Evolutionary conservation across 768 basidiomycete species (phyloP), one percentile per base, ranked within the genome.

Genomic region (Rhodosporidiobolus sp.): DNA sequence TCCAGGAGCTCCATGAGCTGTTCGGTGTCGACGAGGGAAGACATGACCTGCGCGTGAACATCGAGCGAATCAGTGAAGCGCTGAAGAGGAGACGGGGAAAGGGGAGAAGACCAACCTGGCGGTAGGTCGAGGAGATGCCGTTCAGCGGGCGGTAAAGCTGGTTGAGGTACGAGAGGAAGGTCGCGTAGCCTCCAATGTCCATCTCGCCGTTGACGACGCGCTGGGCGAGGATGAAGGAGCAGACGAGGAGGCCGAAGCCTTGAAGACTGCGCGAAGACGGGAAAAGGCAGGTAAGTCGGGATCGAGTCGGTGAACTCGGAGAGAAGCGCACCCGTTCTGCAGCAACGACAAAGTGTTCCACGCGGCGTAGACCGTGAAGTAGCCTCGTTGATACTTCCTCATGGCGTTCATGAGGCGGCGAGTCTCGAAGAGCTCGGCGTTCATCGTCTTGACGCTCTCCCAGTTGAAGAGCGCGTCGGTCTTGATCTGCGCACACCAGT

Each of bases 361-460:
- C 3, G 67, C 57, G 26, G 32, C 49, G 69, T 76, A 73, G 66
- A 92, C 90, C 78, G 84, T 87, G 79, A 69, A 76, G 53, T 86
- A 88, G 77, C 92, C 90, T 16, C 81, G 81, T 77, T 94, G 92
- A 76, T 92, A 93, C 64, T 88, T 84, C 24, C 83, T 80, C 72
- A 94, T 85, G 5, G 92, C 90, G 22, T 88, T 85, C 19, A 83
- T 80, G 78, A 92, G 93, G 43, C 92, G 85, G 54, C 84, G 83
- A 26, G 85, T 85, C 79, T 94, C 92, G 76, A 92, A 87, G 32
- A 86, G 84, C 80, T 95, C 92, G 24, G 91, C 89, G n/a, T 87
- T 87, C 79, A 93, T 94, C 79, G 91, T 91, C 80, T 91, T 94
- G 77, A 92, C 89, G 9, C 91, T 92, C 80, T 83, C 83, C 78